These are phyloP conservation scores for Trichosporon sp. DNA, from an alignment of 1,284 basidiomycete species.

Conservation along the genomic window DNA sequence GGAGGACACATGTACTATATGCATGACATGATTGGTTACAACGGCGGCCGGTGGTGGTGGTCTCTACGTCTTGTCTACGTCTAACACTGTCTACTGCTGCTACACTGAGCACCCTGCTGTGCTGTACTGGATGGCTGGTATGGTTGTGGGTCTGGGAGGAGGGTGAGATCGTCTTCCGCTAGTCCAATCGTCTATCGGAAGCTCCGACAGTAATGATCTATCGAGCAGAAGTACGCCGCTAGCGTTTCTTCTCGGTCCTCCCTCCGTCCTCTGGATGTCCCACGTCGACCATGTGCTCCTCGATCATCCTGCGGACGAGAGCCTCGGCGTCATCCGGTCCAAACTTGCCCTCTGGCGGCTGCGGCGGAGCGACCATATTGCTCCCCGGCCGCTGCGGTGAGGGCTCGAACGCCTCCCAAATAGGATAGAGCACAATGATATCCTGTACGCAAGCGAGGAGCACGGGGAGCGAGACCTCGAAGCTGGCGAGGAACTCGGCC, in stretches of 20 bases:
- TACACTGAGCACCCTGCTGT: too few relatives aligned
- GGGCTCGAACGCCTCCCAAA: slow-evolving; percentile 68
- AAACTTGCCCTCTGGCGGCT: slow-evolving; percentile 40
- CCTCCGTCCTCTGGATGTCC: slow-evolving; percentile 51
- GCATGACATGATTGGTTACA: slow-evolving; percentile 19
- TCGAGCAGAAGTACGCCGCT: too few relatives aligned
- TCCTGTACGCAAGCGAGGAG: slow-evolving; percentile 85
- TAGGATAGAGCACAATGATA: slow-evolving; percentile 77
- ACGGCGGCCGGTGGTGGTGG: not conserved
- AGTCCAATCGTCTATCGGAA: too few relatives aligned
- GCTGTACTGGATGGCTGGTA: too few relatives aligned
- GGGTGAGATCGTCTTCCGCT: too few relatives aligned
- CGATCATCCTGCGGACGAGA: slow-evolving; percentile 63
- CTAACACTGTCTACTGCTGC: not conserved
- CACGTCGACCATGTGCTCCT: slow-evolving; percentile 59
- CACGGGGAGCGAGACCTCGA: slow-evolving; percentile 76
- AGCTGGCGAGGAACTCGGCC: slow-evolving; percentile 67
- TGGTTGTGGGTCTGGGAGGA: too few relatives aligned
- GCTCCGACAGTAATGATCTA: not conserved
- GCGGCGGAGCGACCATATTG: slow-evolving; percentile 10
- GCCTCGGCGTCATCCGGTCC: slow-evolving; percentile 41
- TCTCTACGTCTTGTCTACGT: not conserved
- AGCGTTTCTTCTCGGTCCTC: slow-evolving; percentile 5
- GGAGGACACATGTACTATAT: slow-evolving; percentile 8
- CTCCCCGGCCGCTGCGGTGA: slow-evolving; percentile 9